Evolutionary conservation across 2,329 filamentous ascomycete genomes (phyloP).

Genomic region (Diplodia sapinea): DNA sequence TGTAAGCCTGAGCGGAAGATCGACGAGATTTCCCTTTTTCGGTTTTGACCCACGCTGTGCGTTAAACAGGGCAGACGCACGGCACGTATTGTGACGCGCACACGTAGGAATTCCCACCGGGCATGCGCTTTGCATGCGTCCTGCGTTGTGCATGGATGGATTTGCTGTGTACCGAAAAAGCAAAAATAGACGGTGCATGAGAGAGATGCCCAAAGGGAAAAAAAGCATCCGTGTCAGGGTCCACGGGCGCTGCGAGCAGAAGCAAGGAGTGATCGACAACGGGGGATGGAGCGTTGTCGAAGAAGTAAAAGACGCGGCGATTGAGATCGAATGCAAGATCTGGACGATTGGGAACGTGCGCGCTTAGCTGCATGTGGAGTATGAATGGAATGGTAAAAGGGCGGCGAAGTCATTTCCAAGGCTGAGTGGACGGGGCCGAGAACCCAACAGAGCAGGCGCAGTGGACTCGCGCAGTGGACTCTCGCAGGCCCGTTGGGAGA

Average conservation of each 20-base stretch:
- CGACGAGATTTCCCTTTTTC: background rate
- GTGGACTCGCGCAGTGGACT: too few relatives aligned
- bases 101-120: background rate
- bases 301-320: background rate
- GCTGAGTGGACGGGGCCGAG: background rate
- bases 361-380: background rate
- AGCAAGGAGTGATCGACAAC: background rate
- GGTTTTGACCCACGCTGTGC: background rate
- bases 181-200: constrained; percentile 13
- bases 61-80: background rate
- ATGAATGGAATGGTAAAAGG: background rate
- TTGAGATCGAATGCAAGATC: background rate
- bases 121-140: background rate
- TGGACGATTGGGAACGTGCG: background rate
- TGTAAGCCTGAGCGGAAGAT: background rate
- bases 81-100: background rate
- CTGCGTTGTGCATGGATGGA: background rate
- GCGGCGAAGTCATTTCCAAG: background rate
- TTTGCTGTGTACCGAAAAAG: constrained; percentile 5
- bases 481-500: background rate
- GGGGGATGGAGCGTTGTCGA: background rate
- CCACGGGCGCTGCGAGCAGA: background rate
- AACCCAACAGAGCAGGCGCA: background rate
- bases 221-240: background rate
- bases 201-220: background rate